These are phyloP conservation scores for Sungouiozyma ichnusensis DNA, from an alignment of 805 yeast species.

Conservation along the genomic window DNA sequence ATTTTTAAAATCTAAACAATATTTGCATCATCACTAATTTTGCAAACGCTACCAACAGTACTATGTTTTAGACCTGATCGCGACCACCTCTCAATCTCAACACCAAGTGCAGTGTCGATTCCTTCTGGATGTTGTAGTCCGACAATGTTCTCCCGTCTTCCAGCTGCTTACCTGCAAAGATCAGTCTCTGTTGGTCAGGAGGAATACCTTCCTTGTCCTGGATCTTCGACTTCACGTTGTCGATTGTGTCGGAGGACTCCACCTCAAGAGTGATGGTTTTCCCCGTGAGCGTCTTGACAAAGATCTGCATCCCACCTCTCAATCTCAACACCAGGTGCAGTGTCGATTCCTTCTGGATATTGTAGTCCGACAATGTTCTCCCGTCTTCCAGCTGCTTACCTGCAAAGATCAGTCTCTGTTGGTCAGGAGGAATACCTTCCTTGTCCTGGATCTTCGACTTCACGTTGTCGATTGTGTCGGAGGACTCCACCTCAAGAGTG, in stretches of 20 bases:
- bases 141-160: constrained; percentile 62
- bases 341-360: constrained; percentile 64
- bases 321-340: constrained; percentile 61
- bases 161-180: constrained; percentile 54
- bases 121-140: constrained; percentile 62
- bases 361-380: constrained; percentile 61
- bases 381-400: constrained; percentile 68
- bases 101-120: constrained; percentile 57
- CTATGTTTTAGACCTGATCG: constrained; percentile 37
- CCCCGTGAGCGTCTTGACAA: constrained; percentile 30
- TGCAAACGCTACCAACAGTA: too few relatives aligned
- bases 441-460: constrained; percentile 68
- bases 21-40: not conserved
- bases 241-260: constrained; percentile 89
- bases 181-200: constrained; percentile 59
- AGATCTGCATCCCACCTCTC: constrained; percentile 53
- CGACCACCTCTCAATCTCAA: constrained; percentile 63
- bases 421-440: constrained; percentile 66
- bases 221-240: constrained; percentile 73
- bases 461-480: constrained; percentile 90
- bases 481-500: constrained; percentile 88
- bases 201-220: constrained; percentile 65
- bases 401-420: constrained; percentile 59
- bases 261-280: constrained; percentile 78
- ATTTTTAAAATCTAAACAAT: not conserved